A percentile compares a stretch with the other conserved stretches of the same genome.
phyloP scores from a whole-genome alignment of 768 basidiomycete species.

The Clathrus columnatus region DNA sequence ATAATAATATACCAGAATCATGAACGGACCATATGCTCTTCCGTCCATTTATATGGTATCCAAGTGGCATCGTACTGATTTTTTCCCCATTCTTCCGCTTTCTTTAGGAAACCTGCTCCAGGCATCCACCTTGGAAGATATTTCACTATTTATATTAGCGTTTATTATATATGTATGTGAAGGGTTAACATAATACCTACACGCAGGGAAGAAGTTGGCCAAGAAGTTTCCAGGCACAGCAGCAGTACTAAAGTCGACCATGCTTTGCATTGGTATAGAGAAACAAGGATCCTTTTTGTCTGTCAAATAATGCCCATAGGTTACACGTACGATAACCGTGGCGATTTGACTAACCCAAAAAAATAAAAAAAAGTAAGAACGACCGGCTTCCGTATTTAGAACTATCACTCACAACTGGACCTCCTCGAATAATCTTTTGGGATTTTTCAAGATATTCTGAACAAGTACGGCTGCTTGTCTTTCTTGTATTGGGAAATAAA shows the following conservation, averaged over 20 bases:
- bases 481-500: slow-evolving; percentile 37
- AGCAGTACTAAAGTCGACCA: too few species aligned
- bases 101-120: slow-evolving; percentile 18
- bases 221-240: slow-evolving; percentile 27
- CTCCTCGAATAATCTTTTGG: too few species aligned
- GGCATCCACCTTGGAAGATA: slow-evolving; percentile 19
- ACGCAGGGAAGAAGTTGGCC: slow-evolving; percentile 31
- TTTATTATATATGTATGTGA: neutral
- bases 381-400: too few species aligned
- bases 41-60: slow-evolving; percentile 5
- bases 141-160: slow-evolving; percentile 7
- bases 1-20: neutral
- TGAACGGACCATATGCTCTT: neutral
- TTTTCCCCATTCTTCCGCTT: slow-evolving; percentile 1
- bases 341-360: too few species aligned
- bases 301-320: too few species aligned
- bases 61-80: neutral
- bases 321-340: too few species aligned
- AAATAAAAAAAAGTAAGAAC: too few species aligned
- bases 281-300: too few species aligned
- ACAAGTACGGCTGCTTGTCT: slow-evolving; percentile 33
- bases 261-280: too few species aligned
- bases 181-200: slow-evolving; percentile 18
- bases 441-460: too few species aligned
- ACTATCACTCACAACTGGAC: too few species aligned